Base-by-base conservation (phyloP, 352 stramenopile species). In the Plasmopara halstedii region DNA sequence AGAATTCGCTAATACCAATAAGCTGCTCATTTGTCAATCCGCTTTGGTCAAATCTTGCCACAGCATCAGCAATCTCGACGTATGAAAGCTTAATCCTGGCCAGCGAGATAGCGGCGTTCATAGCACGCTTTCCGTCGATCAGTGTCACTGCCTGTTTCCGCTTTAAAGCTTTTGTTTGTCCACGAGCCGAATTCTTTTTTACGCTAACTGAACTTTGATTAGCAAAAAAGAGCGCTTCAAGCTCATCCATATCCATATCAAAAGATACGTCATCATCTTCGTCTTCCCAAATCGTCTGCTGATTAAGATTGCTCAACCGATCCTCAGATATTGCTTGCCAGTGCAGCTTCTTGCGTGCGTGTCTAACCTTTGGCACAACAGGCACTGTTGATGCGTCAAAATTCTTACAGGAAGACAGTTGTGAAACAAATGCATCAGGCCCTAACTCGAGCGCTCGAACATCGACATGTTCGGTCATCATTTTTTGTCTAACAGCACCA, bases 31-130 rank as follows among this genome's bases (percentile, higher is more conserved):
- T 46, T 2, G 73, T 81, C 23, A 93, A 50, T 0, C 79, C 66
- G 20, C 49, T 76, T 7, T 73, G 50, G 34, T 93, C 61, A 44
- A 95, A 88, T 8, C 69, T 72, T 18, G 53, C 42, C 22, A 96
- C 73, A 4, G 74, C 79, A 14, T 83, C 56, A 51, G 84, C 67
- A 27, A 98, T 87, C 36, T 92, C 83, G 0, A 69, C 62, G 64
- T 97, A 97, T 17, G 85, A 87, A 32, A 97, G 67, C 62, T 97
- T 98, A 22, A 98, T 73, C 44, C 95, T 64, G 5, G 92, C 88
- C 3, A 99, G 67, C 22, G 95, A 96, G 49, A 99, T 99, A 1
- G 88, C 95, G 23, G 89, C 93, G 63, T 99, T 99, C 92, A 98
- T 98, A 9, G 88, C 95, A 25, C 93, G 84, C 57, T 98, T 99